Evolutionary conservation across 768 basidiomycete genomes (phyloP).

Genomic region (Lentinula sp.): DNA sequence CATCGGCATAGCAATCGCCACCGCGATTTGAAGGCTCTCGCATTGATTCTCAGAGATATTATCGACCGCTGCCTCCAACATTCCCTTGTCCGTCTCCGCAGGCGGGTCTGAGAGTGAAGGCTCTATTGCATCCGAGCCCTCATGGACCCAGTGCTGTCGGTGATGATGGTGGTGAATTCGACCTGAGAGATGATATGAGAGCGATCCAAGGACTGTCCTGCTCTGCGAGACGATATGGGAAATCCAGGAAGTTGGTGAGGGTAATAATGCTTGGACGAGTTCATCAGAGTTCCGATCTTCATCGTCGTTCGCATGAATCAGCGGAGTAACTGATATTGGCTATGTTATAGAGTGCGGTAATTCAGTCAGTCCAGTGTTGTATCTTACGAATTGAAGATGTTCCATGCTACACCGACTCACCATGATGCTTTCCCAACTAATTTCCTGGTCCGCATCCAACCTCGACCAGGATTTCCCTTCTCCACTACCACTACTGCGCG

Average conservation of each 20-base stretch:
- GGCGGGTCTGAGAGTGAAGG: not conserved
- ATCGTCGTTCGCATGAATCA: not conserved
- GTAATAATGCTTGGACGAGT: not conserved
- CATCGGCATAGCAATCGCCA: conserved; percentile 36
- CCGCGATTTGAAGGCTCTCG: conserved; percentile 26
- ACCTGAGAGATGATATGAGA: not conserved
- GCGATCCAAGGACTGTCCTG: not conserved
- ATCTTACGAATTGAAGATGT: not conserved
- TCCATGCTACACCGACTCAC: not conserved
- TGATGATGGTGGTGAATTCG: not conserved
- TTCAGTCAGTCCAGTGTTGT: too few relatives aligned
- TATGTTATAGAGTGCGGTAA: not conserved
- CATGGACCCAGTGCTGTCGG: not conserved
- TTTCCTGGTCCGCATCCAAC: conserved; percentile 7
- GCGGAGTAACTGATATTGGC: not conserved
- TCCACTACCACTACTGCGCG: not conserved
- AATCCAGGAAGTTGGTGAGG: not conserved
- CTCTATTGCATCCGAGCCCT: too few relatives aligned
- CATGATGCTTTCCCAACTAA: conserved; percentile 34
- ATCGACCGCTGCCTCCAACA: not conserved
- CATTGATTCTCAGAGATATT: not conserved
- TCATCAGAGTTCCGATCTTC: not conserved
- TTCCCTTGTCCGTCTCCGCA: not conserved
- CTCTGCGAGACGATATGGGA: not conserved
- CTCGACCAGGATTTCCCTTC: not conserved